phyloP scores from a whole-genome alignment of 352 stramenopile genomes.

The Phytopythium kandeliae region DNA sequence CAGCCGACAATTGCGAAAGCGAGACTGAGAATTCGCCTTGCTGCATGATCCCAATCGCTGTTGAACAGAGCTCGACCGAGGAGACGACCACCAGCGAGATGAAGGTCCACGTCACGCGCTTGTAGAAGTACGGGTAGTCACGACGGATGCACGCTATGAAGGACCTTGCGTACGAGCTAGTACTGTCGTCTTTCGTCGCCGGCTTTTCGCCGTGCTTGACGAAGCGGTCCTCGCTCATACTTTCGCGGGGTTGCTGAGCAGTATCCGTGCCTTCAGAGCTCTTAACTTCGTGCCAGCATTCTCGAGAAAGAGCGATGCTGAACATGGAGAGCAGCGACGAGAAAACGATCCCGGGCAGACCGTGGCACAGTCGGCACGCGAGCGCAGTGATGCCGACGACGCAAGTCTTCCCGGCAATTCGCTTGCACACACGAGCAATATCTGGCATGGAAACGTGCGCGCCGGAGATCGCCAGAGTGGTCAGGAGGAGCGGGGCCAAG shows the following conservation, averaged over 20 bases:
- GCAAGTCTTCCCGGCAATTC: constrained; percentile 29
- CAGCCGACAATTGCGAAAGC: constrained; percentile 70
- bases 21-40: constrained; percentile 33
- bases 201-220: neutral
- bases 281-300: constrained; percentile 76
- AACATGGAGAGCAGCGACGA: constrained; percentile 60
- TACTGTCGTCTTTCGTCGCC: neutral
- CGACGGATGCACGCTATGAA: constrained; percentile 22
- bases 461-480: constrained; percentile 41
- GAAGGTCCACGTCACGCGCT: constrained; percentile 74
- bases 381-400: constrained; percentile 39
- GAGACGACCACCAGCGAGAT: constrained; percentile 66
- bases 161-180: constrained; percentile 8
- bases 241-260: neutral
- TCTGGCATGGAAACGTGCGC: constrained; percentile 30
- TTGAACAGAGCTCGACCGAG: constrained; percentile 63
- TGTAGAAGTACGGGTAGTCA: constrained; percentile 55
- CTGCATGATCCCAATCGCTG: constrained; percentile 40
- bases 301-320: constrained; percentile 53
- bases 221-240: neutral
- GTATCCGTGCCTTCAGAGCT: neutral
- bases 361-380: constrained; percentile 36
- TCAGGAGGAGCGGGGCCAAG: constrained; percentile 38
- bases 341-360: constrained; percentile 39
- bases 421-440: constrained; percentile 19